These are phyloP conservation scores for Ceratocystis ficicola DNA, from an alignment of 2,329 filamentous ascomycete species.

Conservation along the genomic window DNA sequence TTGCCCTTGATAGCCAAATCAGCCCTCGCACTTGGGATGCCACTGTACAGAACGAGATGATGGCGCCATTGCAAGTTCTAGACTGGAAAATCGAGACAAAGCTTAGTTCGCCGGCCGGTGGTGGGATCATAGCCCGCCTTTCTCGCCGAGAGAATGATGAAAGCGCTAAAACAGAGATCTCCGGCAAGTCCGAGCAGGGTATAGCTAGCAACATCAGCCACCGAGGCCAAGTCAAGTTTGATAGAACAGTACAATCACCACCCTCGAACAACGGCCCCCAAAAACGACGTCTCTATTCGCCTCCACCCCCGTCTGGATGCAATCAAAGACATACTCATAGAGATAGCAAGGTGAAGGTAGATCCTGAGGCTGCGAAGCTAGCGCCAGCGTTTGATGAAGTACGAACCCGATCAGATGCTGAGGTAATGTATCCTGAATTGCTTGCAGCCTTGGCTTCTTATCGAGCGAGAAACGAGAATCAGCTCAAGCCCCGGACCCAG, in stretches of 20 bases:
- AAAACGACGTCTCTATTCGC: neutral
- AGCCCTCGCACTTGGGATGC: neutral
- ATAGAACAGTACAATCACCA: neutral
- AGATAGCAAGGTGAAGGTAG: neutral
- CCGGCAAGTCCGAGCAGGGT: neutral
- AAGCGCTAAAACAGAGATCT: neutral
- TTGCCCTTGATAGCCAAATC: neutral
- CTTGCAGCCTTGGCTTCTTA: slow-evolving; percentile 3
- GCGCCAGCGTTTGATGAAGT: neutral
- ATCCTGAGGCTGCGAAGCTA: too few relatives aligned
- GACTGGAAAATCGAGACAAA: neutral
- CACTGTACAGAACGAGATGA: neutral
- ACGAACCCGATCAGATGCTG: neutral
- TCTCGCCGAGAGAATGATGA: neutral
- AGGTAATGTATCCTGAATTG: neutral
- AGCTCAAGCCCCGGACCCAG: neutral
- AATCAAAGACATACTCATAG: neutral
- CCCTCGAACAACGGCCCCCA: neutral
- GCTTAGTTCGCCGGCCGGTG: neutral
- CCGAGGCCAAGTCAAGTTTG: neutral
- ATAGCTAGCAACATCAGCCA: neutral
- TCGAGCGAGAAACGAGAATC: neutral
- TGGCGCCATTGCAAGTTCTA: neutral
- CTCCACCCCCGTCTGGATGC: neutral
- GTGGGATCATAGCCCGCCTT: neutral